phyloP scores from a whole-genome alignment of 768 basidiomycete genomes.

The Neoboletus brunneissimus region DNA sequence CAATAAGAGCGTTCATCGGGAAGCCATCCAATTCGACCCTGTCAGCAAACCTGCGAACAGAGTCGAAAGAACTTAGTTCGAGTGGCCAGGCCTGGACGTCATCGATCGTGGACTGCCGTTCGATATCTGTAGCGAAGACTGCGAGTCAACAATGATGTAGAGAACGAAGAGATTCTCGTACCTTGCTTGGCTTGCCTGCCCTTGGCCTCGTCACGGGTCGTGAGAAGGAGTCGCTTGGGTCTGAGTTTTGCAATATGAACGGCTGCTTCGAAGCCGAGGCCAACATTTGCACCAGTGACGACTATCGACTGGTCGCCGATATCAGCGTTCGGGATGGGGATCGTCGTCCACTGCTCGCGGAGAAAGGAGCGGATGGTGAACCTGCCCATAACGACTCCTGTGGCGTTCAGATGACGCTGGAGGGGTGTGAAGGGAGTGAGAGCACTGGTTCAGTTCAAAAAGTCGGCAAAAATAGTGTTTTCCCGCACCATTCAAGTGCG shows the following conservation, averaged over 20 bases:
- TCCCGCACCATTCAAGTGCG: background rate
- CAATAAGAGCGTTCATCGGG: conserved; percentile 31
- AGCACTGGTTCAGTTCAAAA: background rate
- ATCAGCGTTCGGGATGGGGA: conserved; percentile 23
- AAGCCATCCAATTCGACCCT: conserved; percentile 26
- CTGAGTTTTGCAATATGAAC: conserved; percentile 24
- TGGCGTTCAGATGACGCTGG: background rate
- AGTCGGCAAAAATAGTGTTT: background rate
- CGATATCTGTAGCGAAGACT: conserved; percentile 13
- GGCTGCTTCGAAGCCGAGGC: conserved; percentile 32
- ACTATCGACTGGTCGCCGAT: conserved; percentile 24
- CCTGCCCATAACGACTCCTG: conserved; percentile 25
- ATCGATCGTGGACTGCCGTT: conserved; percentile 8
- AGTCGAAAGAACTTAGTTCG: conserved; percentile 34
- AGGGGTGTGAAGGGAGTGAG: background rate
- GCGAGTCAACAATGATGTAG: background rate
- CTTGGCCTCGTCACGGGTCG: conserved; percentile 24
- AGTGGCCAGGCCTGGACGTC: conserved; percentile 32
- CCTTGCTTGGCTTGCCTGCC: conserved; percentile 19
- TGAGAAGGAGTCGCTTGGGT: conserved; percentile 26
- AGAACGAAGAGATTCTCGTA: background rate
- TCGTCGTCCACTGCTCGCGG: conserved; percentile 28
- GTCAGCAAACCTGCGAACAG: conserved; percentile 32
- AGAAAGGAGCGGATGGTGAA: conserved; percentile 17
- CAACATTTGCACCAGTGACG: conserved; percentile 28